Conservation (phyloP, 441 rosid genomes). For the Populus hybrid region DNA sequence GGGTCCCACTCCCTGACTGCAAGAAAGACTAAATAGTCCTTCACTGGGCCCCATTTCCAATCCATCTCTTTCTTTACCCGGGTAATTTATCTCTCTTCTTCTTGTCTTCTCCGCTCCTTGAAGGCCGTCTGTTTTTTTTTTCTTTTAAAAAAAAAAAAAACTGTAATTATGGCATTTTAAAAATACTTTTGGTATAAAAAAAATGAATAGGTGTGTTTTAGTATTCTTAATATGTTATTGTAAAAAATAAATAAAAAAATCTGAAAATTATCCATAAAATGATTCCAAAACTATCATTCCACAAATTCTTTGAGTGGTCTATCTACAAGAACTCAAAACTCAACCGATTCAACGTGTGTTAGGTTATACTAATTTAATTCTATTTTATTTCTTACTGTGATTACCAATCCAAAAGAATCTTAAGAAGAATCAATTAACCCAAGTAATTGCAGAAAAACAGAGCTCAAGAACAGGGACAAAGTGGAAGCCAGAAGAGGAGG, state of each 20-base stretch:
- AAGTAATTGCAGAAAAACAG: neutral
- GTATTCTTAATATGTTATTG: too few species aligned
- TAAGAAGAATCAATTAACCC: neutral
- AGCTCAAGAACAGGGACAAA: too few species aligned
- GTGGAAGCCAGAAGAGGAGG: too few species aligned
- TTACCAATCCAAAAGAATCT: neutral
- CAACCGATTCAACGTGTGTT: neutral
- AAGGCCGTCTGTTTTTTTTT: neutral
- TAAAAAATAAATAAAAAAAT: too few species aligned
- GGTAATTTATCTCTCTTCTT: neutral
- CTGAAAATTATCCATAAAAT: neutral
- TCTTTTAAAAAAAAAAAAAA: too few species aligned
- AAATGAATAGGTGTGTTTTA: too few species aligned
- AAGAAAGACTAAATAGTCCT: neutral
- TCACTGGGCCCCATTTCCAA: neutral
- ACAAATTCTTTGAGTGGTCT: neutral
- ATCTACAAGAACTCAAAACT: neutral
- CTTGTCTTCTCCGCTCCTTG: neutral
- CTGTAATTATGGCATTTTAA: too few species aligned
- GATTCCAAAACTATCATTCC: neutral
- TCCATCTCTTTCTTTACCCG: neutral
- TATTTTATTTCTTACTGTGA: too few species aligned
- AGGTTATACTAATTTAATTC: neutral
- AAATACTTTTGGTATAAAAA: too few species aligned
- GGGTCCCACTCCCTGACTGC: slow-evolving; percentile 11